phyloP scores from a whole-genome alignment of 2,329 filamentous ascomycete species.

The Pestalotiopsis sp. region DNA sequence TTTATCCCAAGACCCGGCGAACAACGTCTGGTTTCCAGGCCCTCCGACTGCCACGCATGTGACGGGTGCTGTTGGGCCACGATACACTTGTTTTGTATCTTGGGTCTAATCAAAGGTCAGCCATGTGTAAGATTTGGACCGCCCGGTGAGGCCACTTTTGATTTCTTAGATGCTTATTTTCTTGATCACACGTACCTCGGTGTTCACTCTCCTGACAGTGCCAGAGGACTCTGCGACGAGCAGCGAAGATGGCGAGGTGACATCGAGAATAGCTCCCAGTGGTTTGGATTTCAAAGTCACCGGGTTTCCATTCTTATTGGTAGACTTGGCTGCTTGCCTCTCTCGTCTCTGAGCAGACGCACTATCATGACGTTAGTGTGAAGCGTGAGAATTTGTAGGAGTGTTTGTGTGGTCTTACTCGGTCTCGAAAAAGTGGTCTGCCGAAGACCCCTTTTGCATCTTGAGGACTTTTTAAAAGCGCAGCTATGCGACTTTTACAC shows the following conservation, averaged over 20 bases:
- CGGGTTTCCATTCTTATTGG: conserved; percentile 81
- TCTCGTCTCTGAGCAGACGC: conserved; percentile 49
- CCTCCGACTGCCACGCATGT: conserved; percentile 74
- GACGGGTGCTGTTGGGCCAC: conserved; percentile 78
- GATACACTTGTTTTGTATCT: conserved; percentile 56
- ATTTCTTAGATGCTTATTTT: not conserved
- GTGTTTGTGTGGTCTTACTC: conserved; percentile 58
- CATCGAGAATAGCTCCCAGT: conserved; percentile 72
- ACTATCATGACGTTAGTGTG: conserved; percentile 46
- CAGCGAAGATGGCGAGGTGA: conserved; percentile 60
- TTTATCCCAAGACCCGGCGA: conserved; percentile 95
- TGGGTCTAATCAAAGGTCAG: conserved; percentile 34
- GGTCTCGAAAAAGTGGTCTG: conserved; percentile 89
- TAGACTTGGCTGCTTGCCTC: conserved; percentile 70
- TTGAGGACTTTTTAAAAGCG: conserved; percentile 35
- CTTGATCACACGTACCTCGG: conserved; percentile 62
- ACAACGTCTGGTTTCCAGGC: conserved; percentile 61
- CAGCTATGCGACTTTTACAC: not conserved
- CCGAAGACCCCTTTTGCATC: conserved; percentile 68
- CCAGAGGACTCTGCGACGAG: conserved; percentile 90
- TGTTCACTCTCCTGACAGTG: conserved; percentile 70
- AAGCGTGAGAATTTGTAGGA: conserved; percentile 24
- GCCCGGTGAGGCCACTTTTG: too few relatives aligned
- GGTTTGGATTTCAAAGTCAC: conserved; percentile 85
- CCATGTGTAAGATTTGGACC: too few relatives aligned